A percentile compares a stretch with the other conserved stretches of the same genome.
Evolutionary conservation across 805 yeast species (phyloP).

Genomic region (Yamadazyma laniorum): DNA sequence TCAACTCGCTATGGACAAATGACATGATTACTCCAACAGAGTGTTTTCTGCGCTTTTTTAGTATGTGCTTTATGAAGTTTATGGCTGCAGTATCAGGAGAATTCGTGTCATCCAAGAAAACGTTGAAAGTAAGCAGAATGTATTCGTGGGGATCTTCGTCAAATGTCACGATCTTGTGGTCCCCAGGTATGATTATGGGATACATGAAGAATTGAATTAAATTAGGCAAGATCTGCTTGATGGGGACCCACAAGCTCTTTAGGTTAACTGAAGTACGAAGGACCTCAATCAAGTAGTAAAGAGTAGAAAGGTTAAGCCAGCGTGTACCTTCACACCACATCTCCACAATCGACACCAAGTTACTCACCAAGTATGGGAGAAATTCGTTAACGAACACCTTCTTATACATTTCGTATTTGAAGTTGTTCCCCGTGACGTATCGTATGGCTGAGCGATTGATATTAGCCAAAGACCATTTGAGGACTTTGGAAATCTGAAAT

Average conservation of each 20-base stretch:
- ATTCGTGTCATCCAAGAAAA: slow-evolving; percentile 45
- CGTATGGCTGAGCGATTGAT: slow-evolving; percentile 67
- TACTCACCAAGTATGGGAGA: slow-evolving; percentile 69
- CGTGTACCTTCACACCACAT: slow-evolving; percentile 63
- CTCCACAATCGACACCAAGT: slow-evolving; percentile 65
- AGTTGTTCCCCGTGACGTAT: slow-evolving; percentile 55
- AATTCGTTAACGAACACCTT: slow-evolving; percentile 52
- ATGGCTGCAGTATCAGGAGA: slow-evolving; percentile 82
- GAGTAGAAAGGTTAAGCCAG: slow-evolving; percentile 68
- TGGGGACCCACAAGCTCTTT: slow-evolving; percentile 58
- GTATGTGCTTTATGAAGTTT: slow-evolving; percentile 67
- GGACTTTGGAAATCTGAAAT: slow-evolving; percentile 68
- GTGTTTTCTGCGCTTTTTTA: slow-evolving; percentile 59
- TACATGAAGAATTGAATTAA: slow-evolving; percentile 70
- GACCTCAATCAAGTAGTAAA: slow-evolving; percentile 56
- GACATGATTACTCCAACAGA: slow-evolving; percentile 60
- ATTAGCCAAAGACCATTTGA: slow-evolving; percentile 83
- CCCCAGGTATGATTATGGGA: slow-evolving; percentile 71
- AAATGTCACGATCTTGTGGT: slow-evolving; percentile 66
- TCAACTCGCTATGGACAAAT: slow-evolving; percentile 54
- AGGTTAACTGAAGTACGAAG: slow-evolving; percentile 57
- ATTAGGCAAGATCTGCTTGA: slow-evolving; percentile 63
- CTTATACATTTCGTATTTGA: slow-evolving; percentile 61
- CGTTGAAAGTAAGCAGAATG: slow-evolving; percentile 61
- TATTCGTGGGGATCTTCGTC: slow-evolving; percentile 89